Evolutionary conservation across 768 basidiomycete species (phyloP).

Genomic region (Candolleomyces eurysporus): DNA sequence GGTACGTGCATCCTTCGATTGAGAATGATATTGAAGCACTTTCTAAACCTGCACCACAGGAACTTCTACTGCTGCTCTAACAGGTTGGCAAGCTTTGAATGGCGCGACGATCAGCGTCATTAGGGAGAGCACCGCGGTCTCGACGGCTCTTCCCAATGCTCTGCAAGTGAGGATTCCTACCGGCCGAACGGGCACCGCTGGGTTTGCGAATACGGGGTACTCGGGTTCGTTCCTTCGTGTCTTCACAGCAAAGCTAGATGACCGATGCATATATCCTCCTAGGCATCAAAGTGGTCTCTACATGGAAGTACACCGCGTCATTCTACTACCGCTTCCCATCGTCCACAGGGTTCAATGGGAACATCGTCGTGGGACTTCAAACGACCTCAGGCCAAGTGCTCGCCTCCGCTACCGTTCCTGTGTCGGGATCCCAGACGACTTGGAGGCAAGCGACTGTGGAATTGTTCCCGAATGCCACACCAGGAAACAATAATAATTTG

Average conservation of each 20-base stretch:
- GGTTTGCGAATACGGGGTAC: slow-evolving; percentile 60
- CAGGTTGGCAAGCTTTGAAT: slow-evolving; percentile 50
- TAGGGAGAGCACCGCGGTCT: slow-evolving; percentile 50
- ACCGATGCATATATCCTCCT: not conserved
- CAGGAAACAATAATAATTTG: slow-evolving; percentile 42
- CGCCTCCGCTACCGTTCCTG: slow-evolving; percentile 34
- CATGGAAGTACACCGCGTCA: slow-evolving; percentile 56
- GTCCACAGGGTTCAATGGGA: slow-evolving; percentile 38
- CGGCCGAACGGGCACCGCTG: slow-evolving; percentile 37
- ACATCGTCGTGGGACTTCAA: slow-evolving; percentile 44
- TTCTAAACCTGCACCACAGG: not conserved
- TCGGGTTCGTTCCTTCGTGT: slow-evolving; percentile 36
- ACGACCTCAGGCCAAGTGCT: slow-evolving; percentile 42
- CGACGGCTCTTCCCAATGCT: slow-evolving; percentile 60
- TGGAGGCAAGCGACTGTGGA: slow-evolving; percentile 49
- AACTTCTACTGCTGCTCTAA: slow-evolving; percentile 49
- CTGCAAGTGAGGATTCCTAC: slow-evolving; percentile 48
- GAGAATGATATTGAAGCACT: not conserved
- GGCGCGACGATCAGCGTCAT: slow-evolving; percentile 49
- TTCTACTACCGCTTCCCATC: slow-evolving; percentile 57
- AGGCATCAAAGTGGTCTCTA: slow-evolving; percentile 56
- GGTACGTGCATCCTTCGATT: slow-evolving; percentile 19
- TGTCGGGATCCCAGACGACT: slow-evolving; percentile 40
- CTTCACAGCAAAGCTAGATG: not conserved
- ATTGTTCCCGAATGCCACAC: slow-evolving; percentile 40